Percentiles rank a stretch among this genome's conserved stretches.
Conservation (phyloP, 179 eudicot species). For the Kewa caespitosa region DNA sequence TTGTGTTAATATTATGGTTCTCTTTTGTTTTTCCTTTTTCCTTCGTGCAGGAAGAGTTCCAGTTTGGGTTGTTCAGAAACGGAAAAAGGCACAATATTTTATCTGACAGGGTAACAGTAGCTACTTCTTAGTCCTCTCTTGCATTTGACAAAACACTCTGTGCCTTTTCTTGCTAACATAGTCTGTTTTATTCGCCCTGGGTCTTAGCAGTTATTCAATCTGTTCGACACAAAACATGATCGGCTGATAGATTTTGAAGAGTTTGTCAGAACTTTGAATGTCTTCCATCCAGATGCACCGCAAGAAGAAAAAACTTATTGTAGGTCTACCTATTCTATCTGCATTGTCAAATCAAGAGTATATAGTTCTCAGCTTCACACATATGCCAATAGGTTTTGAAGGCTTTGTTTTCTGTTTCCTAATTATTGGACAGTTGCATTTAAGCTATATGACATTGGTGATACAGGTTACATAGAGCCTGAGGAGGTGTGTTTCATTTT, state of each 20-base stretch:
- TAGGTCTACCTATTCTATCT: constrained; percentile 6
- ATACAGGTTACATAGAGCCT: constrained; percentile 22
- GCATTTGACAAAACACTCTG: background rate
- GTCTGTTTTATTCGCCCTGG: background rate
- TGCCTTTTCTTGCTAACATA: background rate
- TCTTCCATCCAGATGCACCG: constrained; percentile 21
- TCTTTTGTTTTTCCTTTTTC: background rate
- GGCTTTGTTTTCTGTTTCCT: background rate
- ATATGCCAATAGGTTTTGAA: background rate
- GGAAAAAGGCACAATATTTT: constrained; percentile 17
- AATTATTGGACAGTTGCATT: constrained; percentile 13
- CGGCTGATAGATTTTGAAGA: constrained; percentile 20
- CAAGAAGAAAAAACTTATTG: constrained; percentile 16
- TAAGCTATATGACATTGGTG: constrained; percentile 9
- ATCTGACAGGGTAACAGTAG: constrained; percentile 28
- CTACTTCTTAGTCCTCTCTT: background rate
- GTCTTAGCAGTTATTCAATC: constrained; percentile 12
- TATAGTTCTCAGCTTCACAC: background rate
- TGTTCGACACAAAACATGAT: constrained; percentile 17
- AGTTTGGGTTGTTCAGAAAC: constrained; percentile 28
- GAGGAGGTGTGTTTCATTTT: constrained; percentile 12
- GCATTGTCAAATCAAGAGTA: background rate
- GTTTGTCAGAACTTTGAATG: constrained; percentile 8
- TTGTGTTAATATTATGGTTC: background rate
- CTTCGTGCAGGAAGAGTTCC: constrained; percentile 33